Evolutionary conservation across 805 yeast species (phyloP), one percentile per base, ranked within the genome.

Genomic region (Saturnispora galanensis): DNA sequence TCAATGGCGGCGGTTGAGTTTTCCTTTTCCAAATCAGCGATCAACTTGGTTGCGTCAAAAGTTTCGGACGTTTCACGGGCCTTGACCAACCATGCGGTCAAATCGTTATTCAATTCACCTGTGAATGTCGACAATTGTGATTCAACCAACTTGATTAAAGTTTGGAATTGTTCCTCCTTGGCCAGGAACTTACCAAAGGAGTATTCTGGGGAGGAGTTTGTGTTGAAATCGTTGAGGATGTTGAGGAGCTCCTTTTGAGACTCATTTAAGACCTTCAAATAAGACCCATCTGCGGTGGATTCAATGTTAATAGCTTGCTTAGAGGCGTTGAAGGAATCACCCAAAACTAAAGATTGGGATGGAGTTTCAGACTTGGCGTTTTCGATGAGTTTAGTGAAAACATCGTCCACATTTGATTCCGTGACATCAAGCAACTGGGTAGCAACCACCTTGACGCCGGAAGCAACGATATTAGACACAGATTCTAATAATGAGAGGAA

Each of bases 101-200:
- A 68, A 35, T 65, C 63, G 39, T 76, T 78, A 36, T 76, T 72
- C 45, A 83, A 66, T 42, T 68, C 69, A 13, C 74, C 73, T 61
- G 63, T 30, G 73, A 66, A 49, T 59, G 57, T 59, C 67, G 75
- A 36, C 64, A 60, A 47, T 66, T 71, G 64, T 5, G 79, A 66
- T 17, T 62, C 56, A 8, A 79, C 76, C 41, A 69, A 56, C 9
- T 62, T 56, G 12, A 74, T 53, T 50, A 81, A 68, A 26, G 65
- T 62, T 26, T 61, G 56, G 44, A 74, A 73, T 50, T 73, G 70
- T 52, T 77, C 77, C 53, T 76, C 73, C 33, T 66, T 65, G 42
- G 73, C 75, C 53, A 88, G 63, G 58, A 71, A 87, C 26, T 76
- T 66, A 62, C 97, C 97, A 53, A 74, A 85, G 8, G 96, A 96